phyloP scores from a whole-genome alignment of 768 basidiomycete genomes.

The Pulveroboletus sp. region DNA sequence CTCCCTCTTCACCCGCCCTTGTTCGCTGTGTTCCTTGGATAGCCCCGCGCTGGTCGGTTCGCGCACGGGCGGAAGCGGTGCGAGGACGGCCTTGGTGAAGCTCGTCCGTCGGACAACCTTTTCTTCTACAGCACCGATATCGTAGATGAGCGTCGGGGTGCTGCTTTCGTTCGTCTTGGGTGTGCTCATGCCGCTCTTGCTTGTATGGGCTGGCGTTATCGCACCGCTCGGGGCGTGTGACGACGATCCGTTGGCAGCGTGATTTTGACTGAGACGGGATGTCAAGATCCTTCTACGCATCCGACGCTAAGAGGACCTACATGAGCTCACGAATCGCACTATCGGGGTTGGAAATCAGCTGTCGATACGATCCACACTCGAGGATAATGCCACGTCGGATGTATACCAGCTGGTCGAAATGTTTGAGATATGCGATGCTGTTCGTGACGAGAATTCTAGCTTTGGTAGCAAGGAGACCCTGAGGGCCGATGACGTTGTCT shows the following conservation, averaged over 20 bases:
- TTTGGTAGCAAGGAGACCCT: constrained; percentile 76
- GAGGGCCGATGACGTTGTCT: constrained; percentile 86
- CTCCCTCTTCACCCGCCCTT: constrained; percentile 70
- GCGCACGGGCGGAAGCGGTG: constrained; percentile 37
- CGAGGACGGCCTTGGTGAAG: constrained; percentile 54
- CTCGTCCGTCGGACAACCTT: constrained; percentile 56
- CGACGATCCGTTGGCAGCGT: constrained; percentile 40
- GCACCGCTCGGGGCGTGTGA: constrained; percentile 41
- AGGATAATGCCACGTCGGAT: constrained; percentile 79
- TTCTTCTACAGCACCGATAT: constrained; percentile 40
- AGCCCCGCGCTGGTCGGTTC: constrained; percentile 43
- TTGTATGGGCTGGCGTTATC: constrained; percentile 46
- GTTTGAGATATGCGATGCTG: constrained; percentile 73
- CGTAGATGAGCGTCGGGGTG: constrained; percentile 23
- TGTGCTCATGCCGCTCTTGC: constrained; percentile 20
- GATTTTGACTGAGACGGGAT: constrained; percentile 36
- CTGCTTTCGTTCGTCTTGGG: constrained; percentile 22
- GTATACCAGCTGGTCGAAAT: constrained; percentile 72
- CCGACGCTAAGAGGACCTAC: constrained; percentile 49
- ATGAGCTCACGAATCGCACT: constrained; percentile 72
- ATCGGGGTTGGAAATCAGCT: constrained; percentile 54
- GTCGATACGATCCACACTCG: constrained; percentile 65
- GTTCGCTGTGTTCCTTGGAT: constrained; percentile 69
- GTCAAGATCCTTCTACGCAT: too few relatives aligned
- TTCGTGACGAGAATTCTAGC: constrained; percentile 87